Conservation (phyloP, 345 rosid species). For the Stellera chamaejasme region DNA sequence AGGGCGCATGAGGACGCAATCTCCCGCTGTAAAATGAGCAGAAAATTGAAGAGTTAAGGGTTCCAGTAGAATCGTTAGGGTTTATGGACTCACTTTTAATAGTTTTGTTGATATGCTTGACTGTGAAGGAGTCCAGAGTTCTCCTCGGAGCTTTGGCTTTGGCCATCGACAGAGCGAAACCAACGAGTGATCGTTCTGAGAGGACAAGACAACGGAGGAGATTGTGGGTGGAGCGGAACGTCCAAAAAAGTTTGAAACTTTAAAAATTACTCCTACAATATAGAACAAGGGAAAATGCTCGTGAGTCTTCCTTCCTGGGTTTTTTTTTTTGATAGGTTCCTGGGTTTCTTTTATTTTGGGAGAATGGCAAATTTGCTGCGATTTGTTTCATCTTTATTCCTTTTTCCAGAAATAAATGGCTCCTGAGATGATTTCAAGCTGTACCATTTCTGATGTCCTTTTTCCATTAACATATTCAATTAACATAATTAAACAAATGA, state of each 20-base stretch:
- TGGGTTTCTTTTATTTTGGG: no score
- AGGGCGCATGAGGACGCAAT: constrained; percentile 92
- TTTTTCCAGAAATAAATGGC: no score
- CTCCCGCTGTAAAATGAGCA: constrained; percentile 46
- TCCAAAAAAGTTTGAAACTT: neutral
- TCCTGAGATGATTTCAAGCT: no score
- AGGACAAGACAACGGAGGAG: constrained; percentile 10
- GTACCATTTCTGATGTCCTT: no score
- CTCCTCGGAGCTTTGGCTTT: constrained; percentile 69
- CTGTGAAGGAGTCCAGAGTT: constrained; percentile 62
- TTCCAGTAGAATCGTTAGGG: neutral
- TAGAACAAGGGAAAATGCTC: neutral
- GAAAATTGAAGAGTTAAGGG: neutral
- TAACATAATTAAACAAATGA: no score
- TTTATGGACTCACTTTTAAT: constrained; percentile 47
- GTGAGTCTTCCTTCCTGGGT: no score
- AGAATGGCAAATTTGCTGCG: no score
- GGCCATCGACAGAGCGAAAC: constrained; percentile 49
- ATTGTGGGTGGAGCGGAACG: constrained; percentile 8
- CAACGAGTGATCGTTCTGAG: neutral
- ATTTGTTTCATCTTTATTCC: no score
- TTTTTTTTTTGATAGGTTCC: neutral
- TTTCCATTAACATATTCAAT: no score
- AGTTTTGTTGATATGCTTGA: constrained; percentile 66
- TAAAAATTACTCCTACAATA: neutral